phyloP scores from a whole-genome alignment of 495 filamentous ascomycete species.

The Hypoxylon lienhwacheense region DNA sequence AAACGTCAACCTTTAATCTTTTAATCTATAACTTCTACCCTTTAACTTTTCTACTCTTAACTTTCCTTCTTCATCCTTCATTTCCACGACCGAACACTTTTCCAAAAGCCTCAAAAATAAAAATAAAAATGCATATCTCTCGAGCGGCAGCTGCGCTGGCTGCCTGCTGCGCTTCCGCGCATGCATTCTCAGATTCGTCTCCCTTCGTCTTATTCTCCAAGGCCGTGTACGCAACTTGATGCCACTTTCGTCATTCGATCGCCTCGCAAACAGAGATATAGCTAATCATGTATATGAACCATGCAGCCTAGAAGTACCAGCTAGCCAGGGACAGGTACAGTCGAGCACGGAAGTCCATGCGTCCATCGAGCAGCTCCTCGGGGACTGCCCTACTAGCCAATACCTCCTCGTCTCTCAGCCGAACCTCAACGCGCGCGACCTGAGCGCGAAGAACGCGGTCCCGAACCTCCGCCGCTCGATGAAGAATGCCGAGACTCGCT shows the following conservation, averaged over 20 bases:
- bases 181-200: constrained; percentile 80
- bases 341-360: constrained; percentile 45
- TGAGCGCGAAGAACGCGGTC: constrained; percentile 54
- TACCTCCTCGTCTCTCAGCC: constrained; percentile 85
- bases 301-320: constrained; percentile 37
- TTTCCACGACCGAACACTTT: constrained; percentile 6
- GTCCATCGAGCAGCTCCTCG: constrained; percentile 53
- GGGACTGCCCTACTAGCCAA: constrained; percentile 68
- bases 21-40: not conserved
- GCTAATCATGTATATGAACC: constrained; percentile 18
- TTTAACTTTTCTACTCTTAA: constrained; percentile 8
- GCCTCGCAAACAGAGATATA: not conserved
- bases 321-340: constrained; percentile 46
- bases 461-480: constrained; percentile 59
- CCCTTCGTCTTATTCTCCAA: constrained; percentile 85
- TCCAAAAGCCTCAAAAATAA: constrained; percentile 19
- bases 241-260: constrained; percentile 7
- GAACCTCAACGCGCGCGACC: constrained; percentile 69
- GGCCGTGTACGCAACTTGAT: constrained; percentile 62
- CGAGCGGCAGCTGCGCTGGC: constrained; percentile 59
- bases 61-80: constrained; percentile 15
- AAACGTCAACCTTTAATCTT: constrained; percentile 24
- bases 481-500: constrained; percentile 28
- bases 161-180: constrained; percentile 59
- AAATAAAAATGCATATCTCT: constrained; percentile 61